Evolutionary conservation across 768 basidiomycete species (phyloP), one percentile per base, ranked within the genome.

Genomic region (Naganishia friedmannii): DNA sequence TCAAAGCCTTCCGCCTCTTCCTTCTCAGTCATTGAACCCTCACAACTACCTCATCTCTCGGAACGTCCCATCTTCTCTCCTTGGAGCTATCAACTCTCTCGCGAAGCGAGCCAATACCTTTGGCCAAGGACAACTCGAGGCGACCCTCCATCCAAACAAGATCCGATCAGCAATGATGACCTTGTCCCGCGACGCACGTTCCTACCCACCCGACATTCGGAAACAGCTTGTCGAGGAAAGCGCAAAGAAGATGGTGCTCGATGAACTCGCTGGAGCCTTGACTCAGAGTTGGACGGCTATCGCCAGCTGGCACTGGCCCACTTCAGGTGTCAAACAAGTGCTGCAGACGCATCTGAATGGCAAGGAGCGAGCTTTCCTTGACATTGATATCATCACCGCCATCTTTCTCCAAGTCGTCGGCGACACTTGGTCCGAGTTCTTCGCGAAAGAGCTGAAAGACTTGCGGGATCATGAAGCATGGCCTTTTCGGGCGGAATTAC

Each of bases 161-260:
- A 37, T 67, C 19, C 37, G 37, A 23, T 53, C 51, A 0, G 66
- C 53, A 21, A 67, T 67, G 66, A n/a, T 31, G 9, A 53, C 53
- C 29, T 23, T 67, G 23, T 53, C 66, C 3, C 37, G 51, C 7
- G 66, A 67, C 26, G 51, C 51, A 15, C 66, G 66, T 23, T 46
- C 31, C 31, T 53, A 54, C 12, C 13, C 66, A 3, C 28, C 51
- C 1, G 66, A 67, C 32, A 23, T 67, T 2, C 66, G 66, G 8
- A 54, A 67, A 56, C 53, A 67, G 39, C 53, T 67, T 21, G 37
- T 34, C 51, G 66, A 67, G 66, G 66, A 67, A 26, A 56, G 53
- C n/a, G 8, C 31, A 10, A 67, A 67, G 21, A 13, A 31, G 23
- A 67, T 67, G 66, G 66, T 54, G 0, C 39, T 67, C 9, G 53